These are phyloP conservation scores for Lichtheimia ramosa DNA, from an alignment of 371 early-diverging fungal genomes.

Conservation along the genomic window DNA sequence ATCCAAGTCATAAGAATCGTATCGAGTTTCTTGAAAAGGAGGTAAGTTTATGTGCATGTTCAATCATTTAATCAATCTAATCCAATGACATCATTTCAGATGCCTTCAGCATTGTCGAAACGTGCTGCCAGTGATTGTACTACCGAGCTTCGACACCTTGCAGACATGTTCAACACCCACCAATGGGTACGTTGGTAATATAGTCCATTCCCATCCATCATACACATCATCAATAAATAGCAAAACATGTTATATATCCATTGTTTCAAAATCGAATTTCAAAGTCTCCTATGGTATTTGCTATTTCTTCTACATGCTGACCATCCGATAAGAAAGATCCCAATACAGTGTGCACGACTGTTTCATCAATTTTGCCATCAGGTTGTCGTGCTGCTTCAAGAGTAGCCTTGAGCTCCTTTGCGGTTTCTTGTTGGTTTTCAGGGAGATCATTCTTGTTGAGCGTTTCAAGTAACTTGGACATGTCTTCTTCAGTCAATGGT, in stretches of 20 bases:
- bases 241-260: neutral
- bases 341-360: constrained; percentile 5
- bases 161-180: constrained; percentile 31
- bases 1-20: constrained; percentile 78
- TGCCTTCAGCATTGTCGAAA: constrained; percentile 36
- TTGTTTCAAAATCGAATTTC: constrained; percentile 19
- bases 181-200: constrained; percentile 36
- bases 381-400: constrained; percentile 9
- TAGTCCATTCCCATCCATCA: too few species aligned
- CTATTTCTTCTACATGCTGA: constrained; percentile 14
- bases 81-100: constrained; percentile 13
- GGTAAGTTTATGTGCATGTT: constrained; percentile 9
- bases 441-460: constrained; percentile 8
- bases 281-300: constrained; percentile 19
- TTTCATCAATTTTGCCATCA: constrained; percentile 13
- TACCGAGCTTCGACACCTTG: constrained; percentile 26
- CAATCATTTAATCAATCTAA: too few species aligned
- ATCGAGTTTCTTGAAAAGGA: constrained; percentile 64
- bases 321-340: constrained; percentile 15
- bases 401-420: constrained; percentile 9
- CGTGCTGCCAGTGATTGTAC: constrained; percentile 39
- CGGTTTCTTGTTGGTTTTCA: constrained; percentile 3
- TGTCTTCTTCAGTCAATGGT: constrained; percentile 14
- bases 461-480: constrained; percentile 14
- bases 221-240: too few species aligned